These are phyloP conservation scores for Ustilago trichophora DNA, from an alignment of 1,284 basidiomycete genomes.

Conservation along the genomic window DNA sequence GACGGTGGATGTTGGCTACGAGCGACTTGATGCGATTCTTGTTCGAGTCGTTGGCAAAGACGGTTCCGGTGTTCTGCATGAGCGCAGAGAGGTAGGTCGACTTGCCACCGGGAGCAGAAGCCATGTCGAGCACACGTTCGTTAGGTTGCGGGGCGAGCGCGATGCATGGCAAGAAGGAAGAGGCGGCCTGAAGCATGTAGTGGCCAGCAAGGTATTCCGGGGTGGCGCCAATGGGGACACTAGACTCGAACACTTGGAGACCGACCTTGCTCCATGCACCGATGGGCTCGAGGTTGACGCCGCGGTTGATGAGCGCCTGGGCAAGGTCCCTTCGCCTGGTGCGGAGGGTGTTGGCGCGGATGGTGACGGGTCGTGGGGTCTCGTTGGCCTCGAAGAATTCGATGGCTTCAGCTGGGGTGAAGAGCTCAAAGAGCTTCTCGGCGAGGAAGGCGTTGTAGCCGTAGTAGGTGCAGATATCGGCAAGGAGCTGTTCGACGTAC, in stretches of 20 bases:
- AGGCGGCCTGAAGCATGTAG: constrained; percentile 99
- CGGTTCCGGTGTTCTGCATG: constrained; percentile 94
- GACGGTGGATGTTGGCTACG: constrained; percentile 92
- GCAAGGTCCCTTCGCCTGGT: constrained; percentile 93
- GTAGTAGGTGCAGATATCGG: constrained; percentile 77
- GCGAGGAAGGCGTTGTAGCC: constrained; percentile 97
- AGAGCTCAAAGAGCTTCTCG: constrained; percentile 92
- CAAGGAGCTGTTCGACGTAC: constrained; percentile 87
- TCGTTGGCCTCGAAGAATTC: constrained; percentile 99
- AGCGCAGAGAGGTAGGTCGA: constrained; percentile 76
- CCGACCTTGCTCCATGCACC: constrained; percentile 99
- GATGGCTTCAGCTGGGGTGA: constrained; percentile 86
- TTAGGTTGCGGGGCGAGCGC: constrained; percentile 90
- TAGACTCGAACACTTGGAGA: constrained; percentile 95
- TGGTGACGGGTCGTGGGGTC: constrained; percentile 93
- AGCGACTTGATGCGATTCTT: constrained; percentile 94
- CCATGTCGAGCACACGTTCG: constrained; percentile 97
- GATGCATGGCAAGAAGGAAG: constrained; percentile 98
- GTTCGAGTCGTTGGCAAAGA: constrained; percentile 98
- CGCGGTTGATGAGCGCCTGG: constrained; percentile 91
- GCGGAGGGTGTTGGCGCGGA: constrained; percentile 95
- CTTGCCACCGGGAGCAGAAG: constrained; percentile 97
- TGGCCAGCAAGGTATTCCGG: constrained; percentile 99
- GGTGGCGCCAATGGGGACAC: constrained; percentile 90
- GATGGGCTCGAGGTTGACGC: constrained; percentile 90